Percentiles rank a stretch among this genome's conserved stretches.
These are phyloP conservation scores for Diaporthe helianthi DNA, from an alignment of 2,329 filamentous ascomycete species.

Conservation along the genomic window DNA sequence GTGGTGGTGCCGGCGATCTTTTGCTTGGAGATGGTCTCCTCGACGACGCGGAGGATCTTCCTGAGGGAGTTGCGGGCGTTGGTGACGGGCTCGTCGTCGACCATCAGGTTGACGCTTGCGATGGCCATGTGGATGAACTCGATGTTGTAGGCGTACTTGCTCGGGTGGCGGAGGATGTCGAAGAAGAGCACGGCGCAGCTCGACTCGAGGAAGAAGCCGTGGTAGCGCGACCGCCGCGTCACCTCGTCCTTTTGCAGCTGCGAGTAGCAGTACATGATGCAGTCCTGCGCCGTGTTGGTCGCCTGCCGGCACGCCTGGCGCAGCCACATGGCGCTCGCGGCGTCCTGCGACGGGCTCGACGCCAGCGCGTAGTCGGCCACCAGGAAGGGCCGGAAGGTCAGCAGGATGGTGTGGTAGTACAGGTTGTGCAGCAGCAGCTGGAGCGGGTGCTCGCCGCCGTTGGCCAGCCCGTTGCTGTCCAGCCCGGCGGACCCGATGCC, in stretches of 20 bases:
- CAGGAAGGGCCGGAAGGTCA: slow-evolving; percentile 40
- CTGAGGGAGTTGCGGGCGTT: slow-evolving; percentile 36
- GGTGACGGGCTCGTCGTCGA: slow-evolving; percentile 36
- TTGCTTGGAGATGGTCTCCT: slow-evolving; percentile 38
- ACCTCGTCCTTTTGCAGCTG: slow-evolving; percentile 32
- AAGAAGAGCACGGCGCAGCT: slow-evolving; percentile 42
- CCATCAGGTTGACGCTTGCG: slow-evolving; percentile 38
- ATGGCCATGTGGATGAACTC: slow-evolving; percentile 41
- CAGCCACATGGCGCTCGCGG: slow-evolving; percentile 40
- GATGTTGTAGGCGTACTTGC: slow-evolving; percentile 42
- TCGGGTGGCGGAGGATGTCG: slow-evolving; percentile 40
- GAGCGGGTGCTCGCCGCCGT: slow-evolving; percentile 22
- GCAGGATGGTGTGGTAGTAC: slow-evolving; percentile 36
- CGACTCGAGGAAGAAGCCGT: slow-evolving; percentile 42
- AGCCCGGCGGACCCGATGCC: slow-evolving; percentile 35
- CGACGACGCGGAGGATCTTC: slow-evolving; percentile 37
- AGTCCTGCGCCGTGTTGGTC: slow-evolving; percentile 42
- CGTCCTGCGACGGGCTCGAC: slow-evolving; percentile 20
- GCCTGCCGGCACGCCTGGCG: slow-evolving; percentile 42
- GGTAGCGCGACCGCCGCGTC: slow-evolving; percentile 32
- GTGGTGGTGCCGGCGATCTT: slow-evolving; percentile 9
- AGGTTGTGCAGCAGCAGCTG: slow-evolving; percentile 36
- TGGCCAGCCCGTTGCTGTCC: not conserved
- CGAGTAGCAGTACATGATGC: slow-evolving; percentile 37
- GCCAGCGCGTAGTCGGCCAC: slow-evolving; percentile 38